A percentile compares a stretch with the other conserved stretches of the same genome.
phyloP scores from a whole-genome alignment of 768 basidiomycete genomes.

The Suillus cothurnatus region DNA sequence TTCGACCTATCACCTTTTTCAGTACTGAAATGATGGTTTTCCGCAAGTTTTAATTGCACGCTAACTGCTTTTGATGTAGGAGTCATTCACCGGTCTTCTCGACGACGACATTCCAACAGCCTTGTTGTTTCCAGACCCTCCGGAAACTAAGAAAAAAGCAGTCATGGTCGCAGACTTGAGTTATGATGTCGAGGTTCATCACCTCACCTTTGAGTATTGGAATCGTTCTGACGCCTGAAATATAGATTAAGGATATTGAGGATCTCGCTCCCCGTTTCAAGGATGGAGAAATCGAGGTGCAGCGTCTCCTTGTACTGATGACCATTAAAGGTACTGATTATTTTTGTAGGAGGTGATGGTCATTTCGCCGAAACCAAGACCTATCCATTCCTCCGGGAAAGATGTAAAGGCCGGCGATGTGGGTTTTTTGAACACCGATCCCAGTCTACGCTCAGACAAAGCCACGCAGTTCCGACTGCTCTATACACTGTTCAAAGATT shows the following conservation, averaged over 20 bases:
- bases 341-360: slow-evolving; percentile 47
- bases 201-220: background rate
- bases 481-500: slow-evolving; percentile 13
- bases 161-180: slow-evolving; percentile 29
- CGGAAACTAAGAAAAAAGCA: background rate
- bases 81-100: slow-evolving; percentile 35
- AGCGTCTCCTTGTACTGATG: slow-evolving; percentile 13
- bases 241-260: slow-evolving; percentile 31
- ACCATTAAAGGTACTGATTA: slow-evolving; percentile 1
- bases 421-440: slow-evolving; percentile 16
- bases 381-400: slow-evolving; percentile 34
- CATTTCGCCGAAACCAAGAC: slow-evolving; percentile 42
- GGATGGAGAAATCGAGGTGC: slow-evolving; percentile 52
- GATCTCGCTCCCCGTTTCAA: slow-evolving; percentile 48
- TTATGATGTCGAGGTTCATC: slow-evolving; percentile 45
- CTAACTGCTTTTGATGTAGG: slow-evolving; percentile 21
- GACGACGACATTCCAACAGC: slow-evolving; percentile 22
- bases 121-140: slow-evolving; percentile 9
- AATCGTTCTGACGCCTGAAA: background rate
- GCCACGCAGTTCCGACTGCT: slow-evolving; percentile 41
- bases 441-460: slow-evolving; percentile 3
- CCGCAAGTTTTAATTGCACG: background rate
- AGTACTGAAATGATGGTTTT: slow-evolving; percentile 12
- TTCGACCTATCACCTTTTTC: slow-evolving; percentile 30
- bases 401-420: slow-evolving; percentile 12